Conservation (phyloP, 345 rosid genomes). For the Euphorbia tirucalli region DNA sequence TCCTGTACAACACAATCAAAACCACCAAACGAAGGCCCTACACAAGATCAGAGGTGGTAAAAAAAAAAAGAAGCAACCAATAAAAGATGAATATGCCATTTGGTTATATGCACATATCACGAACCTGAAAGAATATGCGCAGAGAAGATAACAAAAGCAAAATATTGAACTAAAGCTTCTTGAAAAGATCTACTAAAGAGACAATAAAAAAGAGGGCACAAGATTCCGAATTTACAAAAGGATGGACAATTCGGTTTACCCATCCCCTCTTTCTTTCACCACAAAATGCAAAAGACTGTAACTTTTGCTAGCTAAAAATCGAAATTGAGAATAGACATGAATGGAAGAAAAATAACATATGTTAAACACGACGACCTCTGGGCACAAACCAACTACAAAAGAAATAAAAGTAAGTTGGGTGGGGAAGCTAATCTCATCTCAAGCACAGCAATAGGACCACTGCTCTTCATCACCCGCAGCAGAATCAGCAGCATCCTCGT, state of each 20-base stretch:
- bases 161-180: conserved; percentile 13
- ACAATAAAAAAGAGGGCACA: conserved; percentile 25
- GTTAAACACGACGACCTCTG: conserved; percentile 26
- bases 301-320: conserved; percentile 14
- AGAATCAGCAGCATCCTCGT: conserved; percentile 42
- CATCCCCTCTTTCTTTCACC: conserved; percentile 27
- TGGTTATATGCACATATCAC: too few species aligned
- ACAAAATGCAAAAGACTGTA: conserved; percentile 30
- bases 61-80: neutral
- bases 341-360: conserved; percentile 4
- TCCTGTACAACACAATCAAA: neutral
- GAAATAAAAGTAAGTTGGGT: neutral
- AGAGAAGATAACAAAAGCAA: neutral
- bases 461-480: conserved; percentile 55
- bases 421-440: conserved; percentile 18
- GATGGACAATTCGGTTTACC: conserved; percentile 29
- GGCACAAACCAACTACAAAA: conserved; percentile 8
- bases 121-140: neutral
- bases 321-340: conserved; percentile 3
- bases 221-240: conserved; percentile 42
- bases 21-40: conserved; percentile 26
- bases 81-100: neutral
- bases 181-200: conserved; percentile 10
- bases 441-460: conserved; percentile 70
- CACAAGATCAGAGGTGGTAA: conserved; percentile 23